Percentiles rank a stretch among this genome's conserved stretches.
Evolutionary conservation across 768 basidiomycete genomes (phyloP).

Genomic region (Baorangia bicolor): DNA sequence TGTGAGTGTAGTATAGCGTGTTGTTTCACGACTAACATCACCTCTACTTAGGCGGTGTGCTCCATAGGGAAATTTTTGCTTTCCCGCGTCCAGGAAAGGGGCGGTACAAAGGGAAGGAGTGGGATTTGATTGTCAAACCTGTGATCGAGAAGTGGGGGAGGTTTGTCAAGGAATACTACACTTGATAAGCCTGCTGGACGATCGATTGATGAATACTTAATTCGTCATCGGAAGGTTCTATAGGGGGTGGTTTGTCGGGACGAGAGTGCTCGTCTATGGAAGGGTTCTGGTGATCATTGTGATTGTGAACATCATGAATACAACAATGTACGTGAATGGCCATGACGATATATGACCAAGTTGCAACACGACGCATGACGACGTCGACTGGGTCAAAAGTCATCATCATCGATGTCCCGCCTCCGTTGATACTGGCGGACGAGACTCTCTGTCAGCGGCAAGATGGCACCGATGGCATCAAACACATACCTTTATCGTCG

Average conservation of each 20-base stretch:
- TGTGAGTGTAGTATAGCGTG: constrained; percentile 36
- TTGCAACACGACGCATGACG: neutral
- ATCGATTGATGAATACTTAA: neutral
- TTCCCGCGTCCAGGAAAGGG: constrained; percentile 58
- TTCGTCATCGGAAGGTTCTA: neutral
- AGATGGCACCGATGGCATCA: neutral
- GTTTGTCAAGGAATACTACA: constrained; percentile 47
- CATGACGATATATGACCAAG: neutral
- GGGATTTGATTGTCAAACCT: constrained; percentile 71
- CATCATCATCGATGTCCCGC: constrained; percentile 65
- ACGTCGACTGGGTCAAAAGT: constrained; percentile 33
- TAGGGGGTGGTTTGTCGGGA: neutral
- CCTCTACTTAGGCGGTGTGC: constrained; percentile 44
- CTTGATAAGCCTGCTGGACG: constrained; percentile 12
- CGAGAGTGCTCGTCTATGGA: neutral
- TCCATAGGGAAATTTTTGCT: constrained; percentile 80
- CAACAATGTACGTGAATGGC: neutral
- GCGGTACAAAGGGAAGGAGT: constrained; percentile 61
- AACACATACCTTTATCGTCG: constrained; percentile 53
- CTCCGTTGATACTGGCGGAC: constrained; percentile 56
- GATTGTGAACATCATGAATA: neutral
- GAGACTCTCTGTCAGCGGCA: constrained; percentile 1
- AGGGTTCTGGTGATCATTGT: neutral
- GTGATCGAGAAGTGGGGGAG: constrained; percentile 77
- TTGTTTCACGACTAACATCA: constrained; percentile 4